These are phyloP conservation scores for Phytophthora cactorum DNA, from an alignment of 352 stramenopile species.

Conservation along the genomic window DNA sequence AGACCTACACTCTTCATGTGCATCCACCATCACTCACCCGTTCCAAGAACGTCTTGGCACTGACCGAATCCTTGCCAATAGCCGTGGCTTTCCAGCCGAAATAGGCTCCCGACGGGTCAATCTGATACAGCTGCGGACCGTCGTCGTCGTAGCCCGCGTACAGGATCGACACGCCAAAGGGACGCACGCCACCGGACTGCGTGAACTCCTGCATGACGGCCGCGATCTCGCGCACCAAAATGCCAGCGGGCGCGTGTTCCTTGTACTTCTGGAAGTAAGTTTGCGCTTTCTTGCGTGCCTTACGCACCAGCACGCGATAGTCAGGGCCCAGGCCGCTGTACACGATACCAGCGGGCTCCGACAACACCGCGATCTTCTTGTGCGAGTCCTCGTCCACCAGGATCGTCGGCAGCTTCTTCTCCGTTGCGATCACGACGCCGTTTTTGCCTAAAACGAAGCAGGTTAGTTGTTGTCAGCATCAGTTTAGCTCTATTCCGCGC, in stretches of 20 bases:
- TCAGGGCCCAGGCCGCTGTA: slow-evolving; percentile 98
- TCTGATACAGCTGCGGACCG: slow-evolving; percentile 97
- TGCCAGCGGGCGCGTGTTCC: slow-evolving; percentile 93
- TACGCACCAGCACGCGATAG: slow-evolving; percentile 98
- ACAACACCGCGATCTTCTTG: slow-evolving; percentile 97
- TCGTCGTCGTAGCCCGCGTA: slow-evolving; percentile 98
- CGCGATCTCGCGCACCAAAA: slow-evolving; percentile 97
- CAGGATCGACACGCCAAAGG: slow-evolving; percentile 98
- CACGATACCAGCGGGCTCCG: slow-evolving; percentile 93
- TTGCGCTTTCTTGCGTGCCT: slow-evolving; percentile 96
- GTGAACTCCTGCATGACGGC: slow-evolving; percentile 99
- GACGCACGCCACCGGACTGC: slow-evolving; percentile 96
- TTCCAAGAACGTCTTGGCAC: slow-evolving; percentile 99
- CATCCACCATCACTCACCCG: slow-evolving; percentile 75
- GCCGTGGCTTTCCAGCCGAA: slow-evolving; percentile 99
- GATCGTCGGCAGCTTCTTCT: slow-evolving; percentile 97
- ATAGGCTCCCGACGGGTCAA: slow-evolving; percentile 98
- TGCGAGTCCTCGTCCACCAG: slow-evolving; percentile 96
- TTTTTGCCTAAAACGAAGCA: slow-evolving; percentile 92
- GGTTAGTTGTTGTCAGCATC: neutral
- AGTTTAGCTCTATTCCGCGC: neutral
- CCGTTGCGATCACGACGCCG: slow-evolving; percentile 98
- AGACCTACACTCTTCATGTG: neutral
- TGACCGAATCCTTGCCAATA: slow-evolving; percentile 98
- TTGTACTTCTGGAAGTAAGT: slow-evolving; percentile 97